Conservation (phyloP, 768 basidiomycete genomes). For the Clitopilus passeckerianus region DNA sequence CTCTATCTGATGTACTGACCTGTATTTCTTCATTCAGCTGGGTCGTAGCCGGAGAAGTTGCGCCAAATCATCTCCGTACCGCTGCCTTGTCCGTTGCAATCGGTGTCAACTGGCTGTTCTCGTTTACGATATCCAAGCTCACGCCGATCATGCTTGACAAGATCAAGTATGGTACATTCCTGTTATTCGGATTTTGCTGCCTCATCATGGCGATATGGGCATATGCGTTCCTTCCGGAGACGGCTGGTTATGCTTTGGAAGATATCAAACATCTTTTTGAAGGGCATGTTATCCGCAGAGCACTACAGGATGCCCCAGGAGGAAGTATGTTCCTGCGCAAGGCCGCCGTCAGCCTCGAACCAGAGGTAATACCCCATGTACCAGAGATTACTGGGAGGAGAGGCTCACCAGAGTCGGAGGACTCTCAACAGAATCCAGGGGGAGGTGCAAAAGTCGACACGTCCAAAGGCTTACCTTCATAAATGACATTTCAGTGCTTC, state of each 20-base stretch:
- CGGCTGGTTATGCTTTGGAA: constrained; percentile 39
- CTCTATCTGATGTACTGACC: neutral
- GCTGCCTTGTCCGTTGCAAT: constrained; percentile 30
- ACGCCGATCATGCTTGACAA: constrained; percentile 30
- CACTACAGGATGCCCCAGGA: constrained; percentile 36
- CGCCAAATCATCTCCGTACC: constrained; percentile 39
- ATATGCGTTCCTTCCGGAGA: constrained; percentile 42
- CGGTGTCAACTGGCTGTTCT: constrained; percentile 41
- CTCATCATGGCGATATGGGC: constrained; percentile 36
- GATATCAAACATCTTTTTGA: constrained; percentile 42
- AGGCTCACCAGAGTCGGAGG: neutral
- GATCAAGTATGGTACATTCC: constrained; percentile 34
- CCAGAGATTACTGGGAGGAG: neutral
- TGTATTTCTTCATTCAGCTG: too few relatives aligned
- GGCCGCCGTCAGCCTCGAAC: constrained; percentile 11
- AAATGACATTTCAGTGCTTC: too few relatives aligned
- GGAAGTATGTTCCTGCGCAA: constrained; percentile 27
- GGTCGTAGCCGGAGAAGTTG: constrained; percentile 38
- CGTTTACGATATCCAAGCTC: constrained; percentile 39
- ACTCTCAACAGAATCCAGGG: neutral
- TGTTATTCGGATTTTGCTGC: constrained; percentile 37
- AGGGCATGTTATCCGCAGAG: constrained; percentile 25
- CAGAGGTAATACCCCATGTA: neutral
- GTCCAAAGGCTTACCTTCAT: neutral
- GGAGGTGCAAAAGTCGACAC: neutral